Evolutionary conservation across 1,284 basidiomycete species (phyloP), one percentile per base, ranked within the genome.

Genomic region (Ganoderma meredithae): DNA sequence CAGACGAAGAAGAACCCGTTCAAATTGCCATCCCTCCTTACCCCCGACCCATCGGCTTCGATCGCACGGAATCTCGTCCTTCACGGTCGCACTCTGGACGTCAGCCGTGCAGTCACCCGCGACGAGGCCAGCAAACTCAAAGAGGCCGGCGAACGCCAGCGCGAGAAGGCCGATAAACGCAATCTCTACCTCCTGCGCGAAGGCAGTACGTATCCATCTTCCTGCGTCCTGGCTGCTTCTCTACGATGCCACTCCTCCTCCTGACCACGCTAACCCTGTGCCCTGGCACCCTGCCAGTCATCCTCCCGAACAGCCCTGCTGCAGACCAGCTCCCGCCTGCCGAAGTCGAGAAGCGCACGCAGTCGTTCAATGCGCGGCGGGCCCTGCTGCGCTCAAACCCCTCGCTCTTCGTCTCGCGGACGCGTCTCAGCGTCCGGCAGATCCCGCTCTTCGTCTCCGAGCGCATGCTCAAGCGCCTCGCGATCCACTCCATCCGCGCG

Each of bases 121-220:
- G 95, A 96, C 71, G 88, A 94, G 74, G 98, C 98, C 10, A 86
- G 88, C 3, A 91, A 92, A 78, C 86, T 99, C 60, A 94, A 94
- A 75, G 95, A 97, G 71, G 93, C 92, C 33, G 91, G 93, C 8
- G 95, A 97, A 76, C 88, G 90, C 74, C 86, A 88, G 65, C 86
- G 96, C 62, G 91, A 96, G 79, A 97, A 97, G 80, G 91, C 92
- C 1, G 98, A 99, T 81, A 98, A 98, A 81, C 89, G 97, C 25
- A 98, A 99, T 79, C 90, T 98, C 74, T 99, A 99, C 80, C 88
- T 99, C 64, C 88, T 99, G 76, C 90, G 95, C 27, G 98, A 99
- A 87, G 98, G 96, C 83, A 94, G 95, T 94, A 75, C 74, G 89
- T 82, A 33, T 47, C 25, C 39, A 55, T 47, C 22, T 40, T 25